These are phyloP conservation scores for Pelargonium citronellum DNA, from an alignment of 441 rosid species.

Conservation along the genomic window DNA sequence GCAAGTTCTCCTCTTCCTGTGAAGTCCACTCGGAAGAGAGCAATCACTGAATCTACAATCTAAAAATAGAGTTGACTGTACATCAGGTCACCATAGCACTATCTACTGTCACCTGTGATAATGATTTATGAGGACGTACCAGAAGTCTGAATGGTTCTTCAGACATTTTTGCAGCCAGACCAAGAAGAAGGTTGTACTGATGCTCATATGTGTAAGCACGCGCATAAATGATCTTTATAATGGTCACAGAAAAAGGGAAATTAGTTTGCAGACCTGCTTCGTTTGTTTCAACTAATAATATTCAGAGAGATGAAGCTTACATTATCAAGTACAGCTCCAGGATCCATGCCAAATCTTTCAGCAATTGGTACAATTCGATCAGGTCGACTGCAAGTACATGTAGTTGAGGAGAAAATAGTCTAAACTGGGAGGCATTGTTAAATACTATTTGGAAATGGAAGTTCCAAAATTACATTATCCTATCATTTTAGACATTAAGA, in stretches of 20 bases:
- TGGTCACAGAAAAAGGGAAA: slow-evolving; percentile 17
- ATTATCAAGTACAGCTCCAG: slow-evolving; percentile 91
- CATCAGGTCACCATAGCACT: slow-evolving; percentile 11
- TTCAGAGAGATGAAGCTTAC: slow-evolving; percentile 33
- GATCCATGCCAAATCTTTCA: slow-evolving; percentile 96
- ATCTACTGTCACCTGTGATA: background rate
- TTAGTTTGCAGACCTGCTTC: slow-evolving; percentile 3
- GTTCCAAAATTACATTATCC: too few relatives aligned
- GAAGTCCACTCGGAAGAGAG: slow-evolving; percentile 84
- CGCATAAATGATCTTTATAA: slow-evolving; percentile 71
- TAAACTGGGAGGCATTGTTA: background rate
- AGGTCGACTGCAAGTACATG: slow-evolving; percentile 50
- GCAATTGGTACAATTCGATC: slow-evolving; percentile 82
- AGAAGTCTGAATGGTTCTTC: slow-evolving; percentile 84
- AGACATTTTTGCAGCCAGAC: slow-evolving; percentile 91
- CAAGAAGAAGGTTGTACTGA: slow-evolving; percentile 85
- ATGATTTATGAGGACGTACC: slow-evolving; percentile 31
- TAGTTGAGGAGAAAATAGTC: slow-evolving; percentile 33
- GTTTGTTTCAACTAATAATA: slow-evolving; percentile 7
- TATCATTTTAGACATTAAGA: background rate
- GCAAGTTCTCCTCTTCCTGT: slow-evolving; percentile 96
- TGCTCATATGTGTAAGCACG: slow-evolving; percentile 87
- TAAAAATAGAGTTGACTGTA: slow-evolving; percentile 26
- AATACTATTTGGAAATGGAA: background rate
- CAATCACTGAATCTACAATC: slow-evolving; percentile 89